Conservation (phyloP, 345 rosid species). For the Psidium guajava region DNA sequence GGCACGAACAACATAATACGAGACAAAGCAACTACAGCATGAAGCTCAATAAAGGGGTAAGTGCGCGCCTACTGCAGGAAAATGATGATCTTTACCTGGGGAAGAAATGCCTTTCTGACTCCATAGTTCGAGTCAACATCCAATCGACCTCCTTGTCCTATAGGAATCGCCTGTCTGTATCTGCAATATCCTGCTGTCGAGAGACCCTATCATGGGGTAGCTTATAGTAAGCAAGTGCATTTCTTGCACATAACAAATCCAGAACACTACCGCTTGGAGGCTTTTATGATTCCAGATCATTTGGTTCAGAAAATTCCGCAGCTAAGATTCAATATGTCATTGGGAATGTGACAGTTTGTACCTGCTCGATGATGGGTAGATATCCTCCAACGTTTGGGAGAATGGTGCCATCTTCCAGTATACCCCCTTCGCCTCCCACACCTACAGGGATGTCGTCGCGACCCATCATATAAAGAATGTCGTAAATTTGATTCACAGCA, state of each 20-base stretch:
- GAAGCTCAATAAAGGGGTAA: neutral
- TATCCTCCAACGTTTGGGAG: constrained; percentile 78
- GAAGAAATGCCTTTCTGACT: constrained; percentile 67
- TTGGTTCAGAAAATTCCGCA: neutral
- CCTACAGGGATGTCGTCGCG: constrained; percentile 77
- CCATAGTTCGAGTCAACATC: constrained; percentile 64
- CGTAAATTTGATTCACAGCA: constrained; percentile 75
- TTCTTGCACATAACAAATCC: neutral
- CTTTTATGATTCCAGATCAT: neutral
- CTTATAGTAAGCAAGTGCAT: neutral
- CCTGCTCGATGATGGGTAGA: constrained; percentile 92
- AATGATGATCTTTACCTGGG: constrained; percentile 30
- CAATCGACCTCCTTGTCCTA: constrained; percentile 60
- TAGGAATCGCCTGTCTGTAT: constrained; percentile 77
- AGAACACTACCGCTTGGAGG: neutral
- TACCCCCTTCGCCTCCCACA: constrained; percentile 88
- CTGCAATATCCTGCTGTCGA: constrained; percentile 69
- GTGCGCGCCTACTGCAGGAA: neutral
- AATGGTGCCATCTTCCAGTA: constrained; percentile 54
- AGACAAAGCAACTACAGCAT: neutral
- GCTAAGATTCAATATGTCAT: neutral
- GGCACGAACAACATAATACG: neutral
- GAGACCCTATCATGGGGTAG: constrained; percentile 30
- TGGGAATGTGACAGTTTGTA: constrained; percentile 1
- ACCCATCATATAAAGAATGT: constrained; percentile 88